phyloP scores from a whole-genome alignment of 1,284 basidiomycete genomes.

The Porogramme epimiltina region DNA sequence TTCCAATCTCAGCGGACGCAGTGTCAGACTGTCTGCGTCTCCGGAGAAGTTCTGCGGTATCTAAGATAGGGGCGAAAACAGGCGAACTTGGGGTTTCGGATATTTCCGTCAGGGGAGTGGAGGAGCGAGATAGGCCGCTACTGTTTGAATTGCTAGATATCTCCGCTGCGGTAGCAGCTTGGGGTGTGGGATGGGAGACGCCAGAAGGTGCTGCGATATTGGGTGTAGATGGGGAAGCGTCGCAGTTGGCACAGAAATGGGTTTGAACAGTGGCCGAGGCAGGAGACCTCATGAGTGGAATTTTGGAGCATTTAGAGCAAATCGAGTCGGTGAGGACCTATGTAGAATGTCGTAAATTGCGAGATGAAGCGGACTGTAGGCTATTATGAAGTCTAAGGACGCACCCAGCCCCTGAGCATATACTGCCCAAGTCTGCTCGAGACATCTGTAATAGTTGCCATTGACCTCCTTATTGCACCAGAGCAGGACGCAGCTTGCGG shows the following conservation, averaged over 20 bases:
- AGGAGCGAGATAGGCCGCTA: slow-evolving; percentile 56
- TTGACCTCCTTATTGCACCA: slow-evolving; percentile 21
- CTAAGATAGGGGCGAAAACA: slow-evolving; percentile 57
- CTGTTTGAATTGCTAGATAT: slow-evolving; percentile 46
- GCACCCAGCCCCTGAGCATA: slow-evolving; percentile 79
- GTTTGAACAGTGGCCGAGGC: slow-evolving; percentile 47
- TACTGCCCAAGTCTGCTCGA: slow-evolving; percentile 65
- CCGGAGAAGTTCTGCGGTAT: slow-evolving; percentile 62
- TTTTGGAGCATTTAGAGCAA: slow-evolving; percentile 58
- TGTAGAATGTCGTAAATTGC: too few species aligned
- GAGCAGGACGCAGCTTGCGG: too few species aligned
- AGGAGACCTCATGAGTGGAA: slow-evolving; percentile 72
- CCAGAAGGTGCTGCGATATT: background rate
- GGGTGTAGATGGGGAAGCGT: slow-evolving; percentile 31
- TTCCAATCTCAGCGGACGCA: slow-evolving; percentile 78
- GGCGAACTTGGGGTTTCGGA: slow-evolving; percentile 63
- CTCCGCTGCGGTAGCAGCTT: too few species aligned
- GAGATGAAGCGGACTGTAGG: background rate
- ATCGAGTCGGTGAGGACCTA: slow-evolving; percentile 68
- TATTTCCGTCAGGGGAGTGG: slow-evolving; percentile 75
- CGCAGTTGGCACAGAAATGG: slow-evolving; percentile 67
- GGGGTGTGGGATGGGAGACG: background rate
- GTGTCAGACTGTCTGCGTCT: slow-evolving; percentile 79
- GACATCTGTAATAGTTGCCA: slow-evolving; percentile 58
- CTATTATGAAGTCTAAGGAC: slow-evolving; percentile 14